These are phyloP conservation scores for Phanerodontia chrysosporium DNA, from an alignment of 768 basidiomycete species.

Conservation along the genomic window DNA sequence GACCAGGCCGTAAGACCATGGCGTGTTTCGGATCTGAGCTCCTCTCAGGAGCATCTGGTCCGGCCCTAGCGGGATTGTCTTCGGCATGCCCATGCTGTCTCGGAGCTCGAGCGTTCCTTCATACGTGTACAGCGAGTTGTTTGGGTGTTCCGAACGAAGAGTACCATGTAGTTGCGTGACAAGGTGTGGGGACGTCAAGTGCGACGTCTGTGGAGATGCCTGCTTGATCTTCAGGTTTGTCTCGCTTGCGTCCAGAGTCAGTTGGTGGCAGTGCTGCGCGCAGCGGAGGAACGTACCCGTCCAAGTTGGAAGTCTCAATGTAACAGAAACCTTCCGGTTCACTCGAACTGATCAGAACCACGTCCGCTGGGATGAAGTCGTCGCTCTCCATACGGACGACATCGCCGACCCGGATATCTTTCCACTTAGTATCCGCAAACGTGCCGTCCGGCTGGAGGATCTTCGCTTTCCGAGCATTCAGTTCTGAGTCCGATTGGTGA, in stretches of 20 bases:
- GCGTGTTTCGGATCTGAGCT: conserved; percentile 92
- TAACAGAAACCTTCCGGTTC: conserved; percentile 98
- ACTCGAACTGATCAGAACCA: conserved; percentile 80
- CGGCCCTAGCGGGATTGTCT: conserved; percentile 88
- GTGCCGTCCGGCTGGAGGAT: conserved; percentile 59
- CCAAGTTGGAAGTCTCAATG: conserved; percentile 95
- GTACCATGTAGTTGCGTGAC: conserved; percentile 74
- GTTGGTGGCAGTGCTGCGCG: neutral
- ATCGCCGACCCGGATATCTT: conserved; percentile 87
- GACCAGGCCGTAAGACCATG: conserved; percentile 91
- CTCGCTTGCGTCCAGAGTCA: conserved; percentile 48
- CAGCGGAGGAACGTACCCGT: conserved; percentile 60
- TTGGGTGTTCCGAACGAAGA: conserved; percentile 92
- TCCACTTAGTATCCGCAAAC: conserved; percentile 81
- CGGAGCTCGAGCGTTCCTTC: conserved; percentile 76
- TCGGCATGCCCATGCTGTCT: conserved; percentile 52
- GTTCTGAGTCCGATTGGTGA: conserved; percentile 89
- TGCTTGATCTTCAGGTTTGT: conserved; percentile 99
- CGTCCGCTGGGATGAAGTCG: conserved; percentile 94
- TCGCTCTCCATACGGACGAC: conserved; percentile 86
- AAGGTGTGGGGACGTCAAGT: conserved; percentile 72
- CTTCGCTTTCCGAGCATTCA: conserved; percentile 80
- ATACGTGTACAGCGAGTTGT: conserved; percentile 95
- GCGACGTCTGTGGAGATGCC: conserved; percentile 75
- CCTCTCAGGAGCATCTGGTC: conserved; percentile 93